Percentiles rank a stretch among this genome's conserved stretches.
Conservation (phyloP, 768 basidiomycete genomes). For the Psilocybe sp. region DNA sequence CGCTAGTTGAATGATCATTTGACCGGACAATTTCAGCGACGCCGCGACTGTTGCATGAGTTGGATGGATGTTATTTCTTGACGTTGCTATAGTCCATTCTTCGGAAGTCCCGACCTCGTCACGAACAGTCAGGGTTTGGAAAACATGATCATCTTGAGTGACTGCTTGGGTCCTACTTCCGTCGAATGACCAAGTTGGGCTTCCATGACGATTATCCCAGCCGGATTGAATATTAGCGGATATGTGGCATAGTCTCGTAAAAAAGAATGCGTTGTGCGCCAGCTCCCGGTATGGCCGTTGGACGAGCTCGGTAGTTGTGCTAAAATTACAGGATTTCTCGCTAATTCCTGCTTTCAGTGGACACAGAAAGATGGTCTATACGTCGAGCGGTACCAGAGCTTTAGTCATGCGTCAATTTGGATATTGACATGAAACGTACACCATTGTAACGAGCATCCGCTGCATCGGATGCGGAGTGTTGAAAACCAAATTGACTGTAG, state of each 20-base stretch:
- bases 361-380: constrained; percentile 14
- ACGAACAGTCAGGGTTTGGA: too few relatives aligned
- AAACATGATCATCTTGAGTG: too few relatives aligned
- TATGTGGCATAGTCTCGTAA: constrained; percentile 10
- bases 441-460: too few relatives aligned
- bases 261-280: constrained; percentile 11
- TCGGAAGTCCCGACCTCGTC: background rate
- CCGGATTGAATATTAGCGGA: background rate
- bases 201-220: too few relatives aligned
- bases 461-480: too few relatives aligned
- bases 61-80: constrained; percentile 2
- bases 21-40: constrained; percentile 6
- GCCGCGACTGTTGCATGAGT: too few relatives aligned
- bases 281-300: constrained; percentile 7
- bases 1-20: constrained; percentile 12
- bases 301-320: background rate
- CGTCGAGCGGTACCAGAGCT: too few relatives aligned
- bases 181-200: too few relatives aligned
- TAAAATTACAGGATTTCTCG: constrained; percentile 1
- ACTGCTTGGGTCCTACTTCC: too few relatives aligned
- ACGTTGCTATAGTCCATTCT: constrained; percentile 13
- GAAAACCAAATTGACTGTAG: too few relatives aligned
- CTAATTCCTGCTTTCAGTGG: constrained; percentile 10
- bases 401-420: too few relatives aligned
- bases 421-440: too few relatives aligned